Evolutionary conservation across 2,329 filamentous ascomycete genomes (phyloP).

Genomic region (Aureobasidium musti): DNA sequence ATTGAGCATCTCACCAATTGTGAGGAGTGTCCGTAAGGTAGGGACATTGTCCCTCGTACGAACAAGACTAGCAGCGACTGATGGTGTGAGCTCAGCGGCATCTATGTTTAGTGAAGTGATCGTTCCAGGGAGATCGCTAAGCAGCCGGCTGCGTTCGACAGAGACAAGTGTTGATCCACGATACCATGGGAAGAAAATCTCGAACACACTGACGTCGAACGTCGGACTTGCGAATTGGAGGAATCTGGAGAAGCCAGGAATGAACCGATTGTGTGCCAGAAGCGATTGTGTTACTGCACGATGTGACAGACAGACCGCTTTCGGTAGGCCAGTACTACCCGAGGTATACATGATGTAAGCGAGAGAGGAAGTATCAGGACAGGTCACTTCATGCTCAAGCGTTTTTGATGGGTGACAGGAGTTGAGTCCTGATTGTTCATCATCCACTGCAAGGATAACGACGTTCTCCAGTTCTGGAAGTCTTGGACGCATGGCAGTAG

Average conservation of each 20-base stretch:
- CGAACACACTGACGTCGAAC: conserved; percentile 93
- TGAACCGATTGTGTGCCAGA: conserved; percentile 74
- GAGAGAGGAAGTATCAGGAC: conserved; percentile 42
- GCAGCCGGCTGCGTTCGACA: conserved; percentile 67
- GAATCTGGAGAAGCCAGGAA: conserved; percentile 76
- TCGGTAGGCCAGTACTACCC: conserved; percentile 84
- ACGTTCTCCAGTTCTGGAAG: conserved; percentile 44
- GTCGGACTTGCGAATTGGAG: conserved; percentile 90
- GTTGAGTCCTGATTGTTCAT: conserved; percentile 24
- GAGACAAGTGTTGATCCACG: conserved; percentile 72
- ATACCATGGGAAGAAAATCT: conserved; percentile 86
- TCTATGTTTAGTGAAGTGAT: conserved; percentile 70
- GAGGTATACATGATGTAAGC: conserved; percentile 96
- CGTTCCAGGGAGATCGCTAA: conserved; percentile 70
- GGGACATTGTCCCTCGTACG: conserved; percentile 68
- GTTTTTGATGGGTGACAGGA: neutral
- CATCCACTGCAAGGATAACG: conserved; percentile 49
- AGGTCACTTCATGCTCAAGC: neutral
- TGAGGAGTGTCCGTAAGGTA: conserved; percentile 69
- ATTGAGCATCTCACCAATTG: conserved; percentile 92
- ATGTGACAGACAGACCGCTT: conserved; percentile 83
- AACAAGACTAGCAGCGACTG: conserved; percentile 76
- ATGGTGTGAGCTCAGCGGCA: conserved; percentile 86
- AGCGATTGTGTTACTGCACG: conserved; percentile 77
- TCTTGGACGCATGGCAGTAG: conserved; percentile 48